A percentile compares a stretch with the other conserved stretches of the same genome.
phyloP scores from a whole-genome alignment of 2,329 filamentous ascomycete genomes.

The Stagonosporopsis cucurbitacearum region DNA sequence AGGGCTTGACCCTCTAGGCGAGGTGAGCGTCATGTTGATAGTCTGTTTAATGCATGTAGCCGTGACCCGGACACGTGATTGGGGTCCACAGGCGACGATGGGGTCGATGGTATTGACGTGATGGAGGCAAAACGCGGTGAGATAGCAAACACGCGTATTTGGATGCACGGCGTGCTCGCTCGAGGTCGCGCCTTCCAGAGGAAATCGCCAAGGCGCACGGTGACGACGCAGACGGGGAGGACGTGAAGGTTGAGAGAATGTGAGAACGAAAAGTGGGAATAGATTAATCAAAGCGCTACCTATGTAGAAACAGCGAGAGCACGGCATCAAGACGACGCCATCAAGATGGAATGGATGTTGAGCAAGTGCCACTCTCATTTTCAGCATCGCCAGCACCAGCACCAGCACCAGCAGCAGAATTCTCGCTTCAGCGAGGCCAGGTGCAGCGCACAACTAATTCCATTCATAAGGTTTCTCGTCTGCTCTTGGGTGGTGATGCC shows the following conservation, averaged over 20 bases:
- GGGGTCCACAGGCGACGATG: constrained; percentile 10
- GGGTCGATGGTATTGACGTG: constrained; percentile 5
- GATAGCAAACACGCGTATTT: not conserved
- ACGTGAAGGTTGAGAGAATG: not conserved
- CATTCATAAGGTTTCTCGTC: constrained; percentile 56
- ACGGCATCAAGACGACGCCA: constrained; percentile 2
- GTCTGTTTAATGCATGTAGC: constrained; percentile 9
- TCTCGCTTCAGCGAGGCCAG: not conserved
- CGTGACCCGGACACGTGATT: constrained; percentile 11
- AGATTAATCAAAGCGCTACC: constrained; percentile 22
- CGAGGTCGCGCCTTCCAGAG: constrained; percentile 8
- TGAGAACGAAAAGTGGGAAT: constrained; percentile 1
- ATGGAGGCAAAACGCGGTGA: not conserved
- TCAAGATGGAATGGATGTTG: constrained; percentile 3
- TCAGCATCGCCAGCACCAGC: not conserved
- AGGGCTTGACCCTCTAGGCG: not conserved
- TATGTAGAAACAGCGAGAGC: constrained; percentile 11
- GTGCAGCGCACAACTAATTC: constrained; percentile 46
- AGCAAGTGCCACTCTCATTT: constrained; percentile 3
- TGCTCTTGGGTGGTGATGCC: constrained; percentile 56
- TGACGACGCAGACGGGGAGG: not conserved
- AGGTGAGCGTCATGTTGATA: constrained; percentile 17
- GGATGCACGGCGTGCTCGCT: not conserved
- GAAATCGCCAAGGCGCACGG: constrained; percentile 13
- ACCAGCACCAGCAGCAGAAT: too few species aligned